Evolutionary conservation across 2,329 filamentous ascomycete genomes (phyloP).

Genomic region (Dryadomyces sulphureus): DNA sequence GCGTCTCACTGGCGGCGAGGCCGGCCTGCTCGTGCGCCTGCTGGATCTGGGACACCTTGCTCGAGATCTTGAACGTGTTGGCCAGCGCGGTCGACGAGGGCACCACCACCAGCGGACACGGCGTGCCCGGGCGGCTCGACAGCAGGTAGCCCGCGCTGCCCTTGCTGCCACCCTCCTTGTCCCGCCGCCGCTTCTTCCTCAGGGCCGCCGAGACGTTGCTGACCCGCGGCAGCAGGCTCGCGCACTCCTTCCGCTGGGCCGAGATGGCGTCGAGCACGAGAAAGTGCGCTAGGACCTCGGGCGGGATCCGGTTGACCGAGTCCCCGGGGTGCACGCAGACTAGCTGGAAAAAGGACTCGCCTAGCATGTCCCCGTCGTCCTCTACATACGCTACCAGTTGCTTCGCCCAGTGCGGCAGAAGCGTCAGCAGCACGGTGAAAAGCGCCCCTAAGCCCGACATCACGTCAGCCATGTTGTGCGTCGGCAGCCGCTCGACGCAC

Average conservation of each 20-base stretch:
- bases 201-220: not conserved
- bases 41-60: not conserved
- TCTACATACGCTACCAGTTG: not conserved
- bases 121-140: not conserved
- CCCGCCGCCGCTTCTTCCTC: not conserved
- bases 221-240: not conserved
- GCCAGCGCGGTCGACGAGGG: not conserved
- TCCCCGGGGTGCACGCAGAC: not conserved
- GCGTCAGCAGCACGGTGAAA: not conserved
- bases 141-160: not conserved
- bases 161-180: not conserved
- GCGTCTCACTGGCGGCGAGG: not conserved
- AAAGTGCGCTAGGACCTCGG: not conserved
- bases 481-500: not conserved
- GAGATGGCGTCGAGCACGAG: not conserved
- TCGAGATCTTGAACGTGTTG: not conserved
- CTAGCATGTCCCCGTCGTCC: not conserved
- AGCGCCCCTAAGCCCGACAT: not conserved
- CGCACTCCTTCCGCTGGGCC: not conserved
- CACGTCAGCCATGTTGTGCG: not conserved
- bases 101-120: constrained; percentile 1
- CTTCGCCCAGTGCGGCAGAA: not conserved
- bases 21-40: not conserved
- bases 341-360: not conserved
- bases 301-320: not conserved